These are phyloP conservation scores for Psilocybe tampanensis DNA, from an alignment of 768 basidiomycete genomes.

Conservation along the genomic window DNA sequence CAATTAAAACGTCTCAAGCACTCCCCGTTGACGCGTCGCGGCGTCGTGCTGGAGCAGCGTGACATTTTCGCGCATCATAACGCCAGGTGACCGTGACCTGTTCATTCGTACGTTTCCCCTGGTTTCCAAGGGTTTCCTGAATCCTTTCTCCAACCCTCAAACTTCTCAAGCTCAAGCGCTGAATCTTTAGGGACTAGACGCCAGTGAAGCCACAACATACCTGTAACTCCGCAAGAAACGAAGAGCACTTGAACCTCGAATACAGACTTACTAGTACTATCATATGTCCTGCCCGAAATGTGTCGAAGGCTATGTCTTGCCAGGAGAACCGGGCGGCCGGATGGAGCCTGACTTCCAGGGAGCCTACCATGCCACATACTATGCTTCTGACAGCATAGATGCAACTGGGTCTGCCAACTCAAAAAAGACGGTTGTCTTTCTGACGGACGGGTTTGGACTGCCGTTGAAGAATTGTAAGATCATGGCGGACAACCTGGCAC, in stretches of 20 bases:
- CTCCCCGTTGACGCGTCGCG: no score
- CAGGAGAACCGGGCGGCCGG: slow-evolving; percentile 46
- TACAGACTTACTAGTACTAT: neutral
- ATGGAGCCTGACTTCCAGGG: slow-evolving; percentile 34
- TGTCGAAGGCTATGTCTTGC: slow-evolving; percentile 42
- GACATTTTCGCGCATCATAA: neutral
- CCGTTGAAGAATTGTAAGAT: slow-evolving; percentile 52
- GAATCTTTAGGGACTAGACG: no score
- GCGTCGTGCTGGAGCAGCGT: no score
- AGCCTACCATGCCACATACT: slow-evolving; percentile 43
- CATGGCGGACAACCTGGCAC: slow-evolving; percentile 50
- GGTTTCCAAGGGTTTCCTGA: neutral
- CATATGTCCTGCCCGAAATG: slow-evolving; percentile 45
- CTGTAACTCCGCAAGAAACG: neutral
- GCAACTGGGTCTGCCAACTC: slow-evolving; percentile 8
- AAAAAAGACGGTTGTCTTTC: slow-evolving; percentile 43
- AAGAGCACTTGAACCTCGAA: neutral
- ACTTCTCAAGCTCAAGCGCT: no score
- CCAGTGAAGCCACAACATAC: no score
- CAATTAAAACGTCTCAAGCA: no score
- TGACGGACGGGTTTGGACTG: slow-evolving; percentile 60
- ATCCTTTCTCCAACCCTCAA: neutral
- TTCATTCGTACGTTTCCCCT: neutral
- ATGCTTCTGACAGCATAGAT: neutral
- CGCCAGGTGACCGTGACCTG: neutral